Percentiles rank a stretch among this genome's conserved stretches.
Conservation (phyloP, 2,329 filamentous ascomycete species). For the Penicillium sp. region DNA sequence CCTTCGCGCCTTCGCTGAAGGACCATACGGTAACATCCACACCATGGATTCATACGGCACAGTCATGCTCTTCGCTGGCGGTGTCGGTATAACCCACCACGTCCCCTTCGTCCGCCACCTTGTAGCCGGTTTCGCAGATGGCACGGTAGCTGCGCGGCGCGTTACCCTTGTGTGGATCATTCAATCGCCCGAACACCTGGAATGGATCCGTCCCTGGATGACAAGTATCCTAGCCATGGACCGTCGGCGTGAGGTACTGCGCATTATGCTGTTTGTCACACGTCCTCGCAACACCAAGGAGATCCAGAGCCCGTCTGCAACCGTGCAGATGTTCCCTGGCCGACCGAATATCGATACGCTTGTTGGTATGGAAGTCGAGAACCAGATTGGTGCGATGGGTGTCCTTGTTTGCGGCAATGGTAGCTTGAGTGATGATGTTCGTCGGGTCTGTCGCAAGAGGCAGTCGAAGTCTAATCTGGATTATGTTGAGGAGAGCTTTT, state of each 20-base stretch:
- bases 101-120: constrained; percentile 82
- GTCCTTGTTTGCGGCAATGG: constrained; percentile 80
- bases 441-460: constrained; percentile 65
- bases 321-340: constrained; percentile 89
- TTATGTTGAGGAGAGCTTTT: constrained; percentile 75
- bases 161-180: constrained; percentile 91
- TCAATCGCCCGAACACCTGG: constrained; percentile 81
- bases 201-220: constrained; percentile 92
- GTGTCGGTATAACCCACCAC: constrained; percentile 94
- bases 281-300: constrained; percentile 80
- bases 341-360: constrained; percentile 79
- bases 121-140: constrained; percentile 66
- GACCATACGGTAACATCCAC: constrained; percentile 83
- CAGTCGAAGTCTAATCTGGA: constrained; percentile 64
- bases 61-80: constrained; percentile 83
- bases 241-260: constrained; percentile 76
- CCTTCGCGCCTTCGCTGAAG: constrained; percentile 77
- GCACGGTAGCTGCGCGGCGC: constrained; percentile 75
- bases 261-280: constrained; percentile 87
- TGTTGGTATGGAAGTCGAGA: constrained; percentile 76
- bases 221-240: constrained; percentile 75
- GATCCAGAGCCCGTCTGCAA: constrained; percentile 71
- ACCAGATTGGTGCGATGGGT: constrained; percentile 83
- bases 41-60: constrained; percentile 90
- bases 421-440: constrained; percentile 72